phyloP scores from a whole-genome alignment of 768 basidiomycete genomes.

The Hericium erinaceus region DNA sequence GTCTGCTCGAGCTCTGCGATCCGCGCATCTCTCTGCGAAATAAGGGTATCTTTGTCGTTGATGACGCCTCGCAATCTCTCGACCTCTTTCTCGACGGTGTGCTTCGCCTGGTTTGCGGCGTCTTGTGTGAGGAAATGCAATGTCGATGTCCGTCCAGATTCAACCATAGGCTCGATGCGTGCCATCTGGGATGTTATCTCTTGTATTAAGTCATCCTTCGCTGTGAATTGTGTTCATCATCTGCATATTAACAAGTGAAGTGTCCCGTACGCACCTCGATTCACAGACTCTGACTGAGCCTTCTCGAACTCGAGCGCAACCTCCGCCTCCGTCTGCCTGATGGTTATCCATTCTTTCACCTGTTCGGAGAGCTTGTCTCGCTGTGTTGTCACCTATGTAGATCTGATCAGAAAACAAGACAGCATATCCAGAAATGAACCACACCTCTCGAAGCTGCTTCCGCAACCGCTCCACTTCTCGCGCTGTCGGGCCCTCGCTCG shows the following conservation, averaged over 20 bases:
- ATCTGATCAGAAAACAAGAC: not conserved
- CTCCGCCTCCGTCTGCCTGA: constrained; percentile 62
- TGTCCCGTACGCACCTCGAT: too few relatives aligned
- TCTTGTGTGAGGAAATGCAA: constrained; percentile 67
- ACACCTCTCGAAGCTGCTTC: constrained; percentile 20
- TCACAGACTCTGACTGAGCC: constrained; percentile 39
- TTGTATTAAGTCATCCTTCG: constrained; percentile 44
- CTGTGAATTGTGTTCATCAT: constrained; percentile 25
- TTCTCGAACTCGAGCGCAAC: constrained; percentile 37
- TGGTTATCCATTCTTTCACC: constrained; percentile 43
- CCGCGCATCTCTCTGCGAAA: constrained; percentile 35
- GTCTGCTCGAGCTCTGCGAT: constrained; percentile 38
- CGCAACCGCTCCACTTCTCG: constrained; percentile 13
- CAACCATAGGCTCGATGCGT: constrained; percentile 44
- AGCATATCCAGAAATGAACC: not conserved
- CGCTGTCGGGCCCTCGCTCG: not conserved
- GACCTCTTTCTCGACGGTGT: constrained; percentile 39
- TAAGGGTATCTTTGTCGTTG: constrained; percentile 31
- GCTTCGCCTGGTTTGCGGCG: constrained; percentile 61
- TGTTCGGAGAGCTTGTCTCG: not conserved
- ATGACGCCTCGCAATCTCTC: constrained; percentile 32
- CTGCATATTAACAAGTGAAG: too few relatives aligned
- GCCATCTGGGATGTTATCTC: constrained; percentile 48
- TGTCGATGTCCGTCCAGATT: constrained; percentile 37
- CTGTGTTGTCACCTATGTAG: not conserved